These are phyloP conservation scores for Epichloe sylvatica DNA, from an alignment of 2,329 filamentous ascomycete genomes.

Conservation along the genomic window DNA sequence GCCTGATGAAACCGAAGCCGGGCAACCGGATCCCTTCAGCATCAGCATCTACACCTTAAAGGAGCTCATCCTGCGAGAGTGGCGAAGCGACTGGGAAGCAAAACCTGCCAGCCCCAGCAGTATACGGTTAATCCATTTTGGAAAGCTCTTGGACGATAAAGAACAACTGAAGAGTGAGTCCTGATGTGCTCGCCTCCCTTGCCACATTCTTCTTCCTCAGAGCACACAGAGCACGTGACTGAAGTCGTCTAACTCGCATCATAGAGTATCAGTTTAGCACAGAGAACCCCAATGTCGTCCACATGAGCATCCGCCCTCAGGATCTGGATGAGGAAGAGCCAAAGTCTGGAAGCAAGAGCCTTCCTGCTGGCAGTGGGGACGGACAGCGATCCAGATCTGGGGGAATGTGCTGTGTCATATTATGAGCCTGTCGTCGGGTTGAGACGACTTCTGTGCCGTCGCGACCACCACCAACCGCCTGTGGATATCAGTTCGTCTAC, in stretches of 20 bases:
- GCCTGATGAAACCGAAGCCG: conserved; percentile 46
- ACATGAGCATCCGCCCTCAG: conserved; percentile 83
- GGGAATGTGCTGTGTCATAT: conserved; percentile 36
- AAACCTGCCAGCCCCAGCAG: conserved; percentile 75
- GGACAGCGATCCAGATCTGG: conserved; percentile 27
- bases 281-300: conserved; percentile 70
- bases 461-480: neutral
- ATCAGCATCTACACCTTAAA: conserved; percentile 91
- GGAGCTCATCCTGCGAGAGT: conserved; percentile 84
- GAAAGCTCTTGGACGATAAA: conserved; percentile 82
- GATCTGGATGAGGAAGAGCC: conserved; percentile 74
- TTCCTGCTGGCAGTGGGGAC: conserved; percentile 26
- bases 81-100: conserved; percentile 82
- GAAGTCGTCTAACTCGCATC: conserved; percentile 1
- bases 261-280: conserved; percentile 66
- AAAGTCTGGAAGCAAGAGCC: conserved; percentile 45
- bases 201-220: neutral
- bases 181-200: neutral
- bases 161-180: conserved; percentile 64
- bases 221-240: neutral
- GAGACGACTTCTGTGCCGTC: neutral
- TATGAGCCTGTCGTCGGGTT: conserved; percentile 21
- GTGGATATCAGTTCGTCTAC: neutral
- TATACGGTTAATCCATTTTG: conserved; percentile 85
- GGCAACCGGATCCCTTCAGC: conserved; percentile 62